Percentiles rank a stretch among this genome's conserved stretches.
phyloP scores from a whole-genome alignment of 225 moss, liverwort and hornwort species.

The Marchantia paleacea region DNA sequence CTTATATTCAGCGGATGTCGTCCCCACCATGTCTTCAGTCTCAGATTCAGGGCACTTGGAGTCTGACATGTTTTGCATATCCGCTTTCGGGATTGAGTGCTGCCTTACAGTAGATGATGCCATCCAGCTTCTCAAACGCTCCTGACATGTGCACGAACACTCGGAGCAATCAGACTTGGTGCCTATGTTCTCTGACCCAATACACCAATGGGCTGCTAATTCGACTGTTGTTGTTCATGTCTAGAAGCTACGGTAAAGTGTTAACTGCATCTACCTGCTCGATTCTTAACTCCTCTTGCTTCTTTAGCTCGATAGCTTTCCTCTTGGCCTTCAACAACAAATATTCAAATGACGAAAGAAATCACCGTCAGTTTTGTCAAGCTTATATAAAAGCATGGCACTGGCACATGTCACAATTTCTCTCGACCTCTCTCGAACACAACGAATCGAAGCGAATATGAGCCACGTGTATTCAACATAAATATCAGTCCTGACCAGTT shows the following conservation, averaged over 20 bases:
- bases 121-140: slow-evolving; percentile 16
- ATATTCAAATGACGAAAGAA: too few species aligned
- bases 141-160: neutral
- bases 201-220: too few species aligned
- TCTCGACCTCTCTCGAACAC: too few species aligned
- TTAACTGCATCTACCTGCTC: slow-evolving; percentile 3
- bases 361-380: too few species aligned
- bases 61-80: neutral
- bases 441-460: too few species aligned
- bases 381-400: too few species aligned
- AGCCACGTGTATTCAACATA: too few species aligned
- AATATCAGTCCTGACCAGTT: too few species aligned
- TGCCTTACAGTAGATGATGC: neutral
- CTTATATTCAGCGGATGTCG: too few species aligned
- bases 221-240: too few species aligned
- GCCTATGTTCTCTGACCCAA: neutral
- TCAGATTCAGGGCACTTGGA: neutral
- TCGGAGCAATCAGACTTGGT: neutral
- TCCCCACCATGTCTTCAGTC: neutral
- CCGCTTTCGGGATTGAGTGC: neutral
- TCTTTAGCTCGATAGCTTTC: slow-evolving; percentile 31
- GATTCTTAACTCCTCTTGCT: slow-evolving; percentile 25
- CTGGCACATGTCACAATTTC: too few species aligned
- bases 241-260: too few species aligned
- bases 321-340: slow-evolving; percentile 19